A percentile compares a stretch with the other conserved stretches of the same genome.
Evolutionary conservation across 805 yeast species (phyloP).

Genomic region (Candida takata): DNA sequence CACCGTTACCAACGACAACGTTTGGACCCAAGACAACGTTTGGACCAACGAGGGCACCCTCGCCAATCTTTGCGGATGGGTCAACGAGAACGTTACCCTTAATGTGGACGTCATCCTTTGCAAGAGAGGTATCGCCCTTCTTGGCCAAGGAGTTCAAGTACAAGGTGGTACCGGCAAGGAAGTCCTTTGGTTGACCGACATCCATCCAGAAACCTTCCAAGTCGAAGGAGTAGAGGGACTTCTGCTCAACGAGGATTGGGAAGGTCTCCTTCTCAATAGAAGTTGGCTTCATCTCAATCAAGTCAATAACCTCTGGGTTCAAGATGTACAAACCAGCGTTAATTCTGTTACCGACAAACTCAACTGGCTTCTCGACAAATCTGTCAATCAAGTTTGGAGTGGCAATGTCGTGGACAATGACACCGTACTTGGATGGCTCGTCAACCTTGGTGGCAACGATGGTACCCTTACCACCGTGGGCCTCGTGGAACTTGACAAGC

Average conservation of each 20-base stretch:
- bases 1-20: conserved; percentile 95
- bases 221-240: conserved; percentile 88
- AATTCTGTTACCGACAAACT: conserved; percentile 99
- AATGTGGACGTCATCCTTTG: conserved; percentile 52
- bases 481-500: conserved; percentile 85
- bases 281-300: conserved; percentile 97
- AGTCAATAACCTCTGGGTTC: conserved; percentile 95
- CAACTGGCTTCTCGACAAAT: conserved; percentile 98
- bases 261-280: conserved; percentile 99
- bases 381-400: conserved; percentile 95
- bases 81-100: conserved; percentile 91
- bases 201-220: conserved; percentile 99
- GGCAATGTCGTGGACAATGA: conserved; percentile 94
- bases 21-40: conserved; percentile 97
- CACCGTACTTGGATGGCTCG: conserved; percentile 99
- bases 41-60: conserved; percentile 95
- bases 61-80: conserved; percentile 89
- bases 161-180: conserved; percentile 89
- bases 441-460: conserved; percentile 99
- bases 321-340: conserved; percentile 98
- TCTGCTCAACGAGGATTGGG: conserved; percentile 90
- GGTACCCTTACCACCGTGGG: conserved; percentile 97
- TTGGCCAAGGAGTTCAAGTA: conserved; percentile 83
- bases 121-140: conserved; percentile 66
- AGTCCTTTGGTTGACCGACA: conserved; percentile 99